These are phyloP conservation scores for Pythium pyrilobum DNA, from an alignment of 352 stramenopile species.

Conservation along the genomic window DNA sequence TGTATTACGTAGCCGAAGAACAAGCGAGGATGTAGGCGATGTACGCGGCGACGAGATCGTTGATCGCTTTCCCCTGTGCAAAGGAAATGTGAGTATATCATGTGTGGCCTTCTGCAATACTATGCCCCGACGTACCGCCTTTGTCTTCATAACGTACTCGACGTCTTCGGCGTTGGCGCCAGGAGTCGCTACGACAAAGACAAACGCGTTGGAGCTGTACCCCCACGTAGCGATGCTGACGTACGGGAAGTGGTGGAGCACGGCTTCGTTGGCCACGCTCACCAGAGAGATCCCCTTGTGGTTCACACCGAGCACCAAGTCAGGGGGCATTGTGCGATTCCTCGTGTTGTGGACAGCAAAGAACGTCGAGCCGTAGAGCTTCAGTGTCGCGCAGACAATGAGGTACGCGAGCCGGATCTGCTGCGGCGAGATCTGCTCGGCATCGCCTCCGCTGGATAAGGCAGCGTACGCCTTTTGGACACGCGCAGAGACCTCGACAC, in stretches of 20 bases:
- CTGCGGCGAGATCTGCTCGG: constrained; percentile 13
- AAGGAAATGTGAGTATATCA: too few species aligned
- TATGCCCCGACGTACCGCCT: constrained; percentile 19
- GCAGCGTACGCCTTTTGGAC: constrained; percentile 32
- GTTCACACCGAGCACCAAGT: constrained; percentile 61
- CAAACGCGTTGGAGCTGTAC: constrained; percentile 73
- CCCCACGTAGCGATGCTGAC: constrained; percentile 72
- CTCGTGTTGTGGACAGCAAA: constrained; percentile 57
- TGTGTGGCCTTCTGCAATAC: background rate
- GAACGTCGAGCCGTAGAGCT: constrained; percentile 69
- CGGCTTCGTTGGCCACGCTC: constrained; percentile 46
- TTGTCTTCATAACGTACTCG: constrained; percentile 50
- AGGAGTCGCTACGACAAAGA: constrained; percentile 58
- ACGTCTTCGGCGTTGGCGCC: constrained; percentile 23
- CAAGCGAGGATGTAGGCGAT: constrained; percentile 37
- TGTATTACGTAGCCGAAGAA: constrained; percentile 24
- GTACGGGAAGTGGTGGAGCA: constrained; percentile 62
- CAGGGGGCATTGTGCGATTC: constrained; percentile 33
- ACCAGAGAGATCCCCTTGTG: constrained; percentile 60
- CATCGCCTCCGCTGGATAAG: constrained; percentile 5
- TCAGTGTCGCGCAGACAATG: constrained; percentile 46
- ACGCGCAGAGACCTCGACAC: constrained; percentile 21
- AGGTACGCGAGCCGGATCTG: constrained; percentile 54
- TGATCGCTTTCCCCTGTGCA: constrained; percentile 43
- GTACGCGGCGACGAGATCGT: constrained; percentile 48